These are phyloP conservation scores for Exophiala sp. DNA, from an alignment of 2,329 filamentous ascomycete species.

Conservation along the genomic window DNA sequence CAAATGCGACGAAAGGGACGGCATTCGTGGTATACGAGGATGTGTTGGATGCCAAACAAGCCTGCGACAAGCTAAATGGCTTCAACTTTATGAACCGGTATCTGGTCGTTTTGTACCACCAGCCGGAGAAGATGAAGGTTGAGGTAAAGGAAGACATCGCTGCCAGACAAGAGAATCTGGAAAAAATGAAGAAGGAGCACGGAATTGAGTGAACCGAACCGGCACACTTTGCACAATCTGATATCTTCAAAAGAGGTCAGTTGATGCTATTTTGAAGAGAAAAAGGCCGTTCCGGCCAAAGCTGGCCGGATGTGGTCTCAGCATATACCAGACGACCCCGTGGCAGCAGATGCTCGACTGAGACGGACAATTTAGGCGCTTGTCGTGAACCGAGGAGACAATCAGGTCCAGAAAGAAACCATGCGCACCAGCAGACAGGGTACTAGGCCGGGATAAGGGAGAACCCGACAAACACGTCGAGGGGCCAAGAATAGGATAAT, in stretches of 20 bases:
- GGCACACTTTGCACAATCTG: not conserved
- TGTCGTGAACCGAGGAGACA: not conserved
- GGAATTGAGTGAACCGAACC: constrained; percentile 81
- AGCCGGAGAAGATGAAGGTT: constrained; percentile 69
- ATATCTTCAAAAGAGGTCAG: not conserved
- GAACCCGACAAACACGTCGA: too few species aligned
- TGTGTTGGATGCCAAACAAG: constrained; percentile 97
- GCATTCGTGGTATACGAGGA: constrained; percentile 99
- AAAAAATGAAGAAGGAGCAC: constrained; percentile 95
- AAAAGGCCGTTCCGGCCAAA: not conserved
- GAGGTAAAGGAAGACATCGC: constrained; percentile 92
- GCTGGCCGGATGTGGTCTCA: too few species aligned
- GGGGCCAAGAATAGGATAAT: too few species aligned
- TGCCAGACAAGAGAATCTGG: constrained; percentile 92
- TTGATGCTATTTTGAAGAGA: not conserved
- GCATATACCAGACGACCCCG: too few species aligned
- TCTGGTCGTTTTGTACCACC: constrained; percentile 81
- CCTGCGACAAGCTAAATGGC: constrained; percentile 98
- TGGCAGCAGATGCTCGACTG: too few species aligned
- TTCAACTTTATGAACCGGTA: constrained; percentile 99
- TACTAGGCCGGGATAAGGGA: too few species aligned
- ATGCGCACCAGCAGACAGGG: not conserved
- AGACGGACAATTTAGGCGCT: too few species aligned
- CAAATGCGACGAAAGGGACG: constrained; percentile 95
- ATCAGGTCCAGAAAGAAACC: not conserved